Evolutionary conservation across 345 rosid genomes (phyloP), one percentile per base, ranked within the genome.

Genomic region (Conringia planisiliqua): DNA sequence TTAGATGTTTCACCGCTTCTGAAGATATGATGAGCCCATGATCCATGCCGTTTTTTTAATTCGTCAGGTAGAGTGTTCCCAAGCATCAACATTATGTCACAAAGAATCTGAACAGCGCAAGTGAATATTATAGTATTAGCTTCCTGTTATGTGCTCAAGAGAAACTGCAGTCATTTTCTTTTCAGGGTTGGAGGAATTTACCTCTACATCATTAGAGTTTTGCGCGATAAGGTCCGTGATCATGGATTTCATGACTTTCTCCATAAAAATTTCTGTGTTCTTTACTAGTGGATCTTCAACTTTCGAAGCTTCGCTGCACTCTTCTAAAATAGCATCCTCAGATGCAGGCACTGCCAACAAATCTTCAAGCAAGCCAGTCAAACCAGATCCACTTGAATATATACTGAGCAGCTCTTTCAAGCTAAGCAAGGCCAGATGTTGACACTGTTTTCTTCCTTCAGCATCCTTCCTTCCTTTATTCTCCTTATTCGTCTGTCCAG

Each of bases 11-110:
- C 64, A 70, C 57, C 78, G 77, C 72, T 83, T 89, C 73, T 85
- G 85, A 93, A 89, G 62, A 87, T 51, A 59, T 72, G 65, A 74
- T 77, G 61, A 57, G 84, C 86, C 96, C 92, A 92, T 50, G 82
- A 81, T 73, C 89, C 93, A 70, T 77, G 90, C 74, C 66, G 69
- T 76, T 83, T 81, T 74, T 85, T 86, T 84, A 79, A 82, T 62
- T 84, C 76, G 61, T 79, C 62, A 14, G 92, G 96, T 65, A 89
- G 71, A 71, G 72, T 71, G 35, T 79, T 82, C 43, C 86, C 85
- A 63, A 86, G 67, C 77, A 73, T 66, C 78, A 84, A 66, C 58
- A 86, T 42, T 42, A 84, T 81, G 44, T 88, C 93, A 67, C 86
- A 87, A 27, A 87, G 81, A 73, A 88, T 69, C 96, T 91, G 87